Percentiles rank a stretch among this genome's conserved stretches.
phyloP scores from a whole-genome alignment of 2,329 filamentous ascomycete species.

The Venturia carpophila region DNA sequence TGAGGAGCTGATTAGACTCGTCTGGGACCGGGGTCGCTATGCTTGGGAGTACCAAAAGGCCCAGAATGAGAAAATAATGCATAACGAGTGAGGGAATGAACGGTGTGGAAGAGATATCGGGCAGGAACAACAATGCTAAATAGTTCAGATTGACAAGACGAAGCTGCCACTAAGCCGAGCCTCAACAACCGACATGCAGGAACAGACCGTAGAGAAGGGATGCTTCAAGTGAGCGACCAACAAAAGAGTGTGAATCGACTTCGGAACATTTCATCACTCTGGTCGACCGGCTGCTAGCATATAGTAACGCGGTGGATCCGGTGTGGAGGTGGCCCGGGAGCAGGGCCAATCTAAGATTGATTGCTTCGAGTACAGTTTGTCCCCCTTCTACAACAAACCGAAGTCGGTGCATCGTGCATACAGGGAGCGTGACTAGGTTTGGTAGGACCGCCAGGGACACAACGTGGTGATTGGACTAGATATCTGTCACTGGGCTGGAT shows the following conservation, averaged over 20 bases:
- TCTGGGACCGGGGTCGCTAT: background rate
- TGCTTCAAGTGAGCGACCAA: slow-evolving; percentile 1
- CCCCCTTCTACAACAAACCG: background rate
- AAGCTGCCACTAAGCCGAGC: background rate
- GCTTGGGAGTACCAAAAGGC: slow-evolving; percentile 1
- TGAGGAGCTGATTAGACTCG: background rate
- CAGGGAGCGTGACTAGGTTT: background rate
- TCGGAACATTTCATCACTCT: background rate
- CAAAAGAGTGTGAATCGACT: background rate
- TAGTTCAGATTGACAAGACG: background rate
- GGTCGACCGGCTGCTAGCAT: slow-evolving; percentile 5
- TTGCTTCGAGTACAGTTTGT: slow-evolving; percentile 9
- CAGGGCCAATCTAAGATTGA: slow-evolving; percentile 8
- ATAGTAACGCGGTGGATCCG: slow-evolving; percentile 4
- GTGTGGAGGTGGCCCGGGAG: slow-evolving; percentile 10
- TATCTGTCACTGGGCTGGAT: background rate
- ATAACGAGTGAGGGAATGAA: background rate
- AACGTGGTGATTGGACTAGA: background rate
- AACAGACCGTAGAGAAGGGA: background rate
- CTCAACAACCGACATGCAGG: background rate
- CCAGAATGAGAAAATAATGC: background rate
- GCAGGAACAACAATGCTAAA: background rate
- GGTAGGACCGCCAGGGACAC: background rate
- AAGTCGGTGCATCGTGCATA: background rate
- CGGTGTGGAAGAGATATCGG: background rate